phyloP scores from a whole-genome alignment of 495 filamentous ascomycete genomes.

The Platismatia glauca region DNA sequence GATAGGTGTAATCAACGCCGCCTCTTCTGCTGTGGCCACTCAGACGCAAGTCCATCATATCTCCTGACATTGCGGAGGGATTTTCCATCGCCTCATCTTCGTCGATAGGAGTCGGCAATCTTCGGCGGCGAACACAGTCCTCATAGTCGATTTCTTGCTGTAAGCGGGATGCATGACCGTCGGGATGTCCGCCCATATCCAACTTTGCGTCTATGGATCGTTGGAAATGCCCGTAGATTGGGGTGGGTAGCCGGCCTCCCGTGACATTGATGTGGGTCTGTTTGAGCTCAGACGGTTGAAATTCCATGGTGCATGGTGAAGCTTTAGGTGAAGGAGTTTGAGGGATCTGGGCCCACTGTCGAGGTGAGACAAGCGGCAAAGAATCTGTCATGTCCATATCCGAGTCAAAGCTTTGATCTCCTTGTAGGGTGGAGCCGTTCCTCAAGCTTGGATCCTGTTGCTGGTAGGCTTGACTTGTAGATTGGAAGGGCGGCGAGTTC shows the following conservation, averaged over 20 bases:
- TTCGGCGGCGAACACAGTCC: conserved; percentile 42
- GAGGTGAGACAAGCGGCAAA: conserved; percentile 27
- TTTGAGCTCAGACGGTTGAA: conserved; percentile 17
- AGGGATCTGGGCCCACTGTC: conserved; percentile 27
- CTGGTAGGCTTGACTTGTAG: conserved; percentile 2
- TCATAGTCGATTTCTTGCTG: conserved; percentile 29
- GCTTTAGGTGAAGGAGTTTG: conserved; percentile 20
- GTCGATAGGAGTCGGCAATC: conserved; percentile 62
- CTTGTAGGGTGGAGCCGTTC: conserved; percentile 13
- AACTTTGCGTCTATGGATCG: conserved; percentile 26
- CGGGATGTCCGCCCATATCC: conserved; percentile 20
- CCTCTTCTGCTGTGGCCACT: conserved; percentile 29
- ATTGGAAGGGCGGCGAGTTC: conserved; percentile 17
- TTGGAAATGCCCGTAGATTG: conserved; percentile 32
- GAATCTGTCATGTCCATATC: conserved; percentile 47
- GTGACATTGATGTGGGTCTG: conserved; percentile 20
- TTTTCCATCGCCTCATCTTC: conserved; percentile 50
- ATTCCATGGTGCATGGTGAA: conserved; percentile 28
- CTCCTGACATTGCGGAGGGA: conserved; percentile 16
- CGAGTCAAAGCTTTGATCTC: conserved; percentile 32
- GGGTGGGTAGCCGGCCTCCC: conserved; percentile 34
- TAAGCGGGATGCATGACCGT: conserved; percentile 15
- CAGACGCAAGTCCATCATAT: conserved; percentile 12
- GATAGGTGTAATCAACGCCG: conserved; percentile 29
- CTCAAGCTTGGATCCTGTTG: neutral